These are phyloP conservation scores for Claviceps sp. DNA, from an alignment of 2,329 filamentous ascomycete genomes.

Conservation along the genomic window DNA sequence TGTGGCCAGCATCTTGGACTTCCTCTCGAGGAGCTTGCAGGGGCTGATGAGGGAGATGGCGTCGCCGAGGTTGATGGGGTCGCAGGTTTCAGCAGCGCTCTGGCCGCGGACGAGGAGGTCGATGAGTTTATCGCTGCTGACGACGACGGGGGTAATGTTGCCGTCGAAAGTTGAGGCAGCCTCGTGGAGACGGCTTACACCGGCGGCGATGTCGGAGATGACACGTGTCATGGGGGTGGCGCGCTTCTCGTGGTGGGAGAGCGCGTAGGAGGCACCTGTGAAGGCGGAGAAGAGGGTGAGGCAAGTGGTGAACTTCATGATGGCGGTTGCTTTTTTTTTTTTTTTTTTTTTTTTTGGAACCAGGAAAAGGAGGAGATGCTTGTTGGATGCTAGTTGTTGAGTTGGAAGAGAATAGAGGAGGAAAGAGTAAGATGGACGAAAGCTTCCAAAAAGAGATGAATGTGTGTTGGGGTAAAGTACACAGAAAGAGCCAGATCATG, in stretches of 20 bases:
- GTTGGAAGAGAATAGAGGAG: not conserved
- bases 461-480: not conserved
- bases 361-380: no score
- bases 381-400: not conserved
- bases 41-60: not conserved
- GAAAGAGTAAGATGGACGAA: no score
- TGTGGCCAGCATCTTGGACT: not conserved
- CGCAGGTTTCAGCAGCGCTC: not conserved
- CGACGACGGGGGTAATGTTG: not conserved
- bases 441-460: not conserved
- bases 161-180: not conserved
- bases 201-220: not conserved
- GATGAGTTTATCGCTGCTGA: not conserved
- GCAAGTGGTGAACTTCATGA: constrained; percentile 2
- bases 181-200: not conserved
- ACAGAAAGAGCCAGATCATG: not conserved
- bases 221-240: not conserved
- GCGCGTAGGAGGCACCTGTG: not conserved
- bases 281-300: constrained; percentile 2
- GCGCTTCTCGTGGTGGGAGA: not conserved
- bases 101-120: not conserved
- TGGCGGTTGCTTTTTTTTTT: not conserved
- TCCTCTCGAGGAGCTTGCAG: not conserved
- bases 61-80: not conserved
- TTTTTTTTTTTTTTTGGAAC: no score